Evolutionary conservation across 352 stramenopile genomes (phyloP), one percentile per base, ranked within the genome.

Genomic region (Globisporangium viniferum): DNA sequence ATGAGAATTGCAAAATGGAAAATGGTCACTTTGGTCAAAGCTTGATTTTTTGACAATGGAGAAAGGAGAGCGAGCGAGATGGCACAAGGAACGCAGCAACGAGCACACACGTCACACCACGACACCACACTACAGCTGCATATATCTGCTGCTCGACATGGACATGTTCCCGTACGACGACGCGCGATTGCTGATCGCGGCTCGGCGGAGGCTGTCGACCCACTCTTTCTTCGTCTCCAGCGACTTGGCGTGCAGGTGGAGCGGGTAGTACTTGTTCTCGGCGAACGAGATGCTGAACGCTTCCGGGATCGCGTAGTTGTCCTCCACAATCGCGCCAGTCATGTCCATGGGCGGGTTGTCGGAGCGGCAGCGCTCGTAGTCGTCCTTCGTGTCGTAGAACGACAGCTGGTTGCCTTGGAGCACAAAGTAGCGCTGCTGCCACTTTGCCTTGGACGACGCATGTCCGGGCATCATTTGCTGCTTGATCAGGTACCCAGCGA

Each of bases 401-500:
- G 80, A 91, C 35, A 95, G 72, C 67, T 91, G 82, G 29, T 75
- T 74, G 31, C 87, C 88, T 73, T 94, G 82, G 15, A 95, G 65
- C 49, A 95, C 88, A 72, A 95, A 93, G 75, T 94, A 95, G 12
- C 86, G 86, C 71, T 94, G 88, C 74, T 94, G 85, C 88, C 88
- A 95, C 73, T 92, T 91, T n/a, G 78, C 76, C 27, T 69, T 81
- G 31, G 67, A 76, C 41, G 59, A 72, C 60, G 63, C 73, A 60
- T 72, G 77, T 27, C 78, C 78, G 8, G 78, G 75, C 35, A 81
- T 72, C 67, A 92, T 73, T 68, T 89, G 75, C 70, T 95, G 88
- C 74, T 95, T 95, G 68, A 95, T 93, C 39, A 95, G 73, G 67
- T 95, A 95, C 22, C 88, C 88, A 7, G 84, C 88, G 18, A 94